Conservation (phyloP, 768 basidiomycete genomes). For the Pulveroboletus sp. region DNA sequence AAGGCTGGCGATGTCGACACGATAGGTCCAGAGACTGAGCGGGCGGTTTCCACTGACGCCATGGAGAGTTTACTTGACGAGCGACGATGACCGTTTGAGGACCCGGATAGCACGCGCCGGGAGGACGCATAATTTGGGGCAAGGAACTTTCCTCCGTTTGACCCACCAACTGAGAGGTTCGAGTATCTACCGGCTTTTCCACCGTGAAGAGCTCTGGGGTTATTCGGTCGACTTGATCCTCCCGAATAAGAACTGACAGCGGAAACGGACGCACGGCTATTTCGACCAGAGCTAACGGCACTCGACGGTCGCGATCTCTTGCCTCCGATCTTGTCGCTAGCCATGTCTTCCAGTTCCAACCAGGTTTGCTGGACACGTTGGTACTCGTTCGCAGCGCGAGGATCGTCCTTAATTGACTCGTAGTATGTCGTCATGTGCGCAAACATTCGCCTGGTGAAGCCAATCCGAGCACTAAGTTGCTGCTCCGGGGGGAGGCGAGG, state of each 20-base stretch:
- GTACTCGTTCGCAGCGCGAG: conserved; percentile 57
- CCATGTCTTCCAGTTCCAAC: conserved; percentile 81
- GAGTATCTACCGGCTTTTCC: conserved; percentile 30
- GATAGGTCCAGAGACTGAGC: conserved; percentile 72
- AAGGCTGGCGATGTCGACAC: conserved; percentile 34
- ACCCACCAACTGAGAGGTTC: conserved; percentile 27
- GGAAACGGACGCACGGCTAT: conserved; percentile 56
- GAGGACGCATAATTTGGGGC: conserved; percentile 43
- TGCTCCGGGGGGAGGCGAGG: conserved; percentile 55
- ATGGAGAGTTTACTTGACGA: conserved; percentile 58
- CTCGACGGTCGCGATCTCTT: conserved; percentile 66
- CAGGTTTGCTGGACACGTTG: conserved; percentile 76
- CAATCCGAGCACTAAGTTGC: conserved; percentile 59
- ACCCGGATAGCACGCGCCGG: conserved; percentile 51
- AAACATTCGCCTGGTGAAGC: conserved; percentile 58
- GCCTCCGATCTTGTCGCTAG: conserved; percentile 58
- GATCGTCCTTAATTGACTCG: conserved; percentile 50
- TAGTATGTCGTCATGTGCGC: conserved; percentile 44
- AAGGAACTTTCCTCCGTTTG: conserved; percentile 42
- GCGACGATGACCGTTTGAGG: conserved; percentile 43
- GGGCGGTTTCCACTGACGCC: conserved; percentile 41
- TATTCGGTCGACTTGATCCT: conserved; percentile 15
- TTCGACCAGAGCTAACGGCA: conserved; percentile 60
- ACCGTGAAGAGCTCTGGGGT: conserved; percentile 11
- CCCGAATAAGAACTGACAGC: conserved; percentile 22